These are phyloP conservation scores for Teratosphaeria zuluensis DNA, from an alignment of 2,329 filamentous ascomycete genomes.

Conservation along the genomic window DNA sequence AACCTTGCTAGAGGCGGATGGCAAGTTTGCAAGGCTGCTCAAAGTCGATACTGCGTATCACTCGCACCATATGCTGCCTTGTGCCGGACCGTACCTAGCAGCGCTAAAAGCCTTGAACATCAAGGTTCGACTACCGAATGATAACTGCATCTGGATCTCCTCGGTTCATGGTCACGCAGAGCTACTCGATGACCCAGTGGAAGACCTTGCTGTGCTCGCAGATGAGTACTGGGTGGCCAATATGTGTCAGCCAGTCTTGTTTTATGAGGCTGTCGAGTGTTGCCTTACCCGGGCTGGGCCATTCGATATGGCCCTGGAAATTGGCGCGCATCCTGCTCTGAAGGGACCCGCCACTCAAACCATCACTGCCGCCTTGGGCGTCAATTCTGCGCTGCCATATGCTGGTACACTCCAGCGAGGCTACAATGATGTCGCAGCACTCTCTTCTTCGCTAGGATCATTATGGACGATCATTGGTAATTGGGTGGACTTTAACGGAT, in stretches of 20 bases:
- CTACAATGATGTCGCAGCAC: neutral
- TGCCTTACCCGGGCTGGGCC: neutral
- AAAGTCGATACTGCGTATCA: neutral
- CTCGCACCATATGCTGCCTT: neutral
- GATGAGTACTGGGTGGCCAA: neutral
- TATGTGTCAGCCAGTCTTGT: neutral
- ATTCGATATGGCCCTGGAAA: neutral
- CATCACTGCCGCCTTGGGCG: neutral
- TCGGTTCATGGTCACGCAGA: neutral
- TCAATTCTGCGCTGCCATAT: neutral
- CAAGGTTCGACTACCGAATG: neutral
- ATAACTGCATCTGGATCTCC: neutral
- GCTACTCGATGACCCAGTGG: neutral
- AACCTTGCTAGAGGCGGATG: neutral
- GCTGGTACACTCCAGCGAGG: neutral
- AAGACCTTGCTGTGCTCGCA: neutral
- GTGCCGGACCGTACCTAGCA: neutral
- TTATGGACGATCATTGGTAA: neutral
- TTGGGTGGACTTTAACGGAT: neutral
- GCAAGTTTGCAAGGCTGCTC: neutral
- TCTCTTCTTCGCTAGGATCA: neutral
- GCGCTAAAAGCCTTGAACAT: neutral
- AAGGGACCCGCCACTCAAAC: neutral
- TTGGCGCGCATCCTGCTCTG: neutral
- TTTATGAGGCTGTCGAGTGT: neutral